Base-by-base conservation (phyloP, 164 flowering plant species). In the Aristolochia fimbriata region DNA sequence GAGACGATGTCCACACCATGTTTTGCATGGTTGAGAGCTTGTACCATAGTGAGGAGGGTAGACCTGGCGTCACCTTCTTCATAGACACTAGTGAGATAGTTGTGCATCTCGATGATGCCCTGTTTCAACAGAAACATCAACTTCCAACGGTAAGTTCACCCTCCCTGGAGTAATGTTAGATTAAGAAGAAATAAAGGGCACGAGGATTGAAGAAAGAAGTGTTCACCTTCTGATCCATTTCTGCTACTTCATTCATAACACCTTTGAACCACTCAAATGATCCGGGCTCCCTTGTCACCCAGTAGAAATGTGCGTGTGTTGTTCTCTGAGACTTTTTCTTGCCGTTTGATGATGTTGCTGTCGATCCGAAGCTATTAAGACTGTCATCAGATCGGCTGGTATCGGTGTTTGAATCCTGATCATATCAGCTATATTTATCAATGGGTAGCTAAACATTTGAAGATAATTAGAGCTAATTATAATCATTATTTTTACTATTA, bases 241-340 rank as follows among this genome's bases (percentile, higher is more conserved):
- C 95, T 46, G 99, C 92, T 24, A 93, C 83, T 73, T 93, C 95
- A 61, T 88, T 77, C 99, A 93, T 90, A 15, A 83, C 96, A 62
- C 93, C 97, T 80, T 87, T 90, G 59, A 94, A 94, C 99, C 99
- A 94, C 73, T 94, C 97, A 51, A 94, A 83, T 10, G 99, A 94
- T 3, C 96, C 95, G 15, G 86, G 79, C 56, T 94, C 99, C 69
- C 99, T 83, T 9, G 99, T 94, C 3, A 94, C 97, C 99, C 99
- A 94, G 65, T 84, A 90, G 77, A 94, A 94, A 66, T 94, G 81
- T 46, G 96, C 97, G 67, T 65, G 79, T 46, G 77, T 79, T 5
- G 83, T 78, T 71, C 82, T 85, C 63, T 77, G 80, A 31, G 75
- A 7, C 62, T 73, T 82, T 76, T 74, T 88, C 74, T 73, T 87